Conservation (phyloP, 768 basidiomycete species). For the Leccinum obscurum region DNA sequence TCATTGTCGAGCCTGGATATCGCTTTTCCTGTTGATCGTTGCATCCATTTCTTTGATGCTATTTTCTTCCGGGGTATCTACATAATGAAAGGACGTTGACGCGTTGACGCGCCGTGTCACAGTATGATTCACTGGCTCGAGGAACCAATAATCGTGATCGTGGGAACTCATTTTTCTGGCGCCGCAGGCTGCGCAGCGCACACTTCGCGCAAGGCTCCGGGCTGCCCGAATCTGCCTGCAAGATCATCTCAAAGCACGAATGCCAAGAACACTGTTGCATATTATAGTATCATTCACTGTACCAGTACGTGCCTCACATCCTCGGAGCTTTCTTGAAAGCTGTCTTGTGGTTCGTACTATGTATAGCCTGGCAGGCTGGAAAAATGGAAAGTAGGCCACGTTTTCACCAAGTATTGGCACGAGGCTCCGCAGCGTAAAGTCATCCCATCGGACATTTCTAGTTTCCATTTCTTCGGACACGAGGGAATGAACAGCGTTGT, state of each 20-base stretch:
- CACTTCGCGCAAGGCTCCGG: no score
- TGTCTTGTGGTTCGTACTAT: neutral
- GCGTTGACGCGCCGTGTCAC: no score
- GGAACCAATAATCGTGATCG: neutral
- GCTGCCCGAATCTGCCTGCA: no score
- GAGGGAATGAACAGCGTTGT: neutral
- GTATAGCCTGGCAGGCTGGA: neutral
- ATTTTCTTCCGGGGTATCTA: neutral
- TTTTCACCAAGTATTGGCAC: constrained; percentile 2
- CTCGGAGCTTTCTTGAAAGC: neutral
- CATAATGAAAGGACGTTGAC: neutral
- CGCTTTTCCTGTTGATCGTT: neutral
- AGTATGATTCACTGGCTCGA: neutral
- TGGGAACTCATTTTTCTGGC: neutral
- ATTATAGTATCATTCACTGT: neutral
- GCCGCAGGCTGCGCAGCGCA: no score
- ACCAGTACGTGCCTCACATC: neutral
- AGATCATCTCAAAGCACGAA: neutral
- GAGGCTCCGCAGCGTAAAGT: neutral
- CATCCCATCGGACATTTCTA: neutral
- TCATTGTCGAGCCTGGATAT: neutral
- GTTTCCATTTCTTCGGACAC: constrained; percentile 16
- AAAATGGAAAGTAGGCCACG: neutral
- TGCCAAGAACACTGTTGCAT: neutral
- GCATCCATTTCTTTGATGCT: neutral